These are phyloP conservation scores for Tylopilus felleus DNA, from an alignment of 768 basidiomycete genomes.

Conservation along the genomic window DNA sequence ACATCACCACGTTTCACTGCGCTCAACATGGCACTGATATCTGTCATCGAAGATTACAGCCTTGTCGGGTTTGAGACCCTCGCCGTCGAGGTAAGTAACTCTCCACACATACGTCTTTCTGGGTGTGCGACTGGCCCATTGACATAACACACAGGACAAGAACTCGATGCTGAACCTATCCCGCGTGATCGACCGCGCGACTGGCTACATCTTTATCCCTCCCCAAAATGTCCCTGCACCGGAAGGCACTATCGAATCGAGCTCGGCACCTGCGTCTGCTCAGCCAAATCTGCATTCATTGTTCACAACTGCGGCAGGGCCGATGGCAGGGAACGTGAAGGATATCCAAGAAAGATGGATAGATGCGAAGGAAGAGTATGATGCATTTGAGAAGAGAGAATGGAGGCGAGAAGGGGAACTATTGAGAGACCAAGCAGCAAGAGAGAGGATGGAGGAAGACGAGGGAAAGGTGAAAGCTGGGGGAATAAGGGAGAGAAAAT, in stretches of 20 bases:
- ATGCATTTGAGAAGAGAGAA: slow-evolving; percentile 71
- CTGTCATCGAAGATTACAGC: slow-evolving; percentile 88
- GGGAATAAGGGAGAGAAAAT: slow-evolving; percentile 30
- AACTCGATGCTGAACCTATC: slow-evolving; percentile 89
- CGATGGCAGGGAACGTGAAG: slow-evolving; percentile 53
- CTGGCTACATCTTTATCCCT: slow-evolving; percentile 88
- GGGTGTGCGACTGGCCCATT: background rate
- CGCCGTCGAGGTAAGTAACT: slow-evolving; percentile 75
- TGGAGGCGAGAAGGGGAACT: slow-evolving; percentile 75
- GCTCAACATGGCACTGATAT: slow-evolving; percentile 87
- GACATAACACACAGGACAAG: slow-evolving; percentile 65
- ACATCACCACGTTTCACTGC: slow-evolving; percentile 67
- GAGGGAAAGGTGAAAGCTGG: slow-evolving; percentile 4
- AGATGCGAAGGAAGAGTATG: slow-evolving; percentile 79
- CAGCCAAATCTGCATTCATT: slow-evolving; percentile 67
- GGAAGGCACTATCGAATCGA: slow-evolving; percentile 29
- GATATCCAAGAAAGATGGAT: slow-evolving; percentile 95
- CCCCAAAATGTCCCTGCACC: slow-evolving; percentile 34
- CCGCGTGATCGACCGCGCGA: slow-evolving; percentile 82
- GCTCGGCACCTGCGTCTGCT: slow-evolving; percentile 34
- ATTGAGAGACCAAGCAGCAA: slow-evolving; percentile 23
- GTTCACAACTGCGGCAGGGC: slow-evolving; percentile 66
- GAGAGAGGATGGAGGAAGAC: slow-evolving; percentile 9
- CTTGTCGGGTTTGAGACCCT: slow-evolving; percentile 96
- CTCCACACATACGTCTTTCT: background rate